Evolutionary conservation across 106 monocot species (phyloP), one percentile per base, ranked within the genome.

Genomic region (Acanthochlamys bracteata): DNA sequence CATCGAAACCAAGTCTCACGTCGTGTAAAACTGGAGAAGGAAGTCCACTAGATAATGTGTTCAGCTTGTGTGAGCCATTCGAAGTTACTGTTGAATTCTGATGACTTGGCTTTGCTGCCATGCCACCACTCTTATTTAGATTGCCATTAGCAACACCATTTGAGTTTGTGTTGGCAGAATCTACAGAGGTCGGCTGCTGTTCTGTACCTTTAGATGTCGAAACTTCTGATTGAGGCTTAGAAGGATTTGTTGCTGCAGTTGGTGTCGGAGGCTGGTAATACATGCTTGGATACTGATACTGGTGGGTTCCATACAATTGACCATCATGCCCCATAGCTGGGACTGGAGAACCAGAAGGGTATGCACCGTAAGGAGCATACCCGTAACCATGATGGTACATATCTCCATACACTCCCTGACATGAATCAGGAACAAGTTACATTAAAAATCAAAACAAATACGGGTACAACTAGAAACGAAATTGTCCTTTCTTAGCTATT

Each of bases 361-460:
- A 86, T 55, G 75, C 26, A 60, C 87, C 70, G 73, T 80, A 88
- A 21, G 72, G 76, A 39, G 76, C 53, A 77, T 83, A 83, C 10
- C 87, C 87, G 75, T 83, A 89, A 19, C 79, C 82, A 67, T 67
- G 69, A 33, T 84, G 80, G 69, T 76, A 81, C 67, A 82, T 65
- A 64, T 89, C 89, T 42, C 84, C 89, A 66, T 89, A 84, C 66
- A 79, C 79, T 53, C 89, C 89, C 89, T 89, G 74, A 22, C 23
- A 56, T 52, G 14, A 17, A 62, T 20, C 3, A 69, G 17, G 17
- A 27, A 45, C n/a, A n/a, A n/a, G n/a, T n/a, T n/a, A n/a, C n/a
- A 70, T 26, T 33, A 33, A 33, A 33, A 3, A 6, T 33, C 33
- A 33, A 33, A 33, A 19, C 51, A 33, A 33, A 6, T 6, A 33